Conservation (phyloP, 2,329 filamentous ascomycete species). For the Aspergillus ibericus region DNA sequence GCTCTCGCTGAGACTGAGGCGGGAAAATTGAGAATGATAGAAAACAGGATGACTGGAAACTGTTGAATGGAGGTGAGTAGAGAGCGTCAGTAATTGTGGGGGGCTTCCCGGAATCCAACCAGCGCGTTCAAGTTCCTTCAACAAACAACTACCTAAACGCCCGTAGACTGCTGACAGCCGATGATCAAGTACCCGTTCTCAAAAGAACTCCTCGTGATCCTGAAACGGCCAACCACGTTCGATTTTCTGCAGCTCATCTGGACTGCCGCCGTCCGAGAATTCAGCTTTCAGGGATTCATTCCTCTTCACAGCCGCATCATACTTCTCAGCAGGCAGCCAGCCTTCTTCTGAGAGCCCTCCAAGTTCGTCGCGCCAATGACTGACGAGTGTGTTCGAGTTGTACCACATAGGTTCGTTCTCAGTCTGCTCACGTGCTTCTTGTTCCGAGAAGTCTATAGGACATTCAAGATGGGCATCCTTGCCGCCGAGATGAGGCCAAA, state of each 20-base stretch:
- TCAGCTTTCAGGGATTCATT: conserved; percentile 11
- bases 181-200: background rate
- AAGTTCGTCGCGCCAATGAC: conserved; percentile 22
- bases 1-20: too few relatives aligned
- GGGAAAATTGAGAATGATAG: too few relatives aligned
- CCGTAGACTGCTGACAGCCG: too few relatives aligned
- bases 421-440: conserved; percentile 12
- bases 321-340: conserved; percentile 12
- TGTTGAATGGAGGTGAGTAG: too few relatives aligned
- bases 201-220: conserved; percentile 16
- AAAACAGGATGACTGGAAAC: too few relatives aligned
- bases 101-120: too few relatives aligned
- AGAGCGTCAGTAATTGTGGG: too few relatives aligned
- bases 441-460: conserved; percentile 17
- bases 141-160: too few relatives aligned
- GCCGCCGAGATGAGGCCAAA: conserved; percentile 9
- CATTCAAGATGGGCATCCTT: conserved; percentile 14
- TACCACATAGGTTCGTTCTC: conserved; percentile 24
- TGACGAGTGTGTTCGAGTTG: conserved; percentile 20
- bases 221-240: conserved; percentile 17
- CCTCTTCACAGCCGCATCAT: conserved; percentile 9
- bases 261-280: conserved; percentile 5
- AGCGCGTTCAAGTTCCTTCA: too few relatives aligned
- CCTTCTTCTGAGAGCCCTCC: conserved; percentile 21
- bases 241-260: conserved; percentile 13